phyloP scores from a whole-genome alignment of 352 stramenopile genomes.

The Stramenopiles sp. region DNA sequence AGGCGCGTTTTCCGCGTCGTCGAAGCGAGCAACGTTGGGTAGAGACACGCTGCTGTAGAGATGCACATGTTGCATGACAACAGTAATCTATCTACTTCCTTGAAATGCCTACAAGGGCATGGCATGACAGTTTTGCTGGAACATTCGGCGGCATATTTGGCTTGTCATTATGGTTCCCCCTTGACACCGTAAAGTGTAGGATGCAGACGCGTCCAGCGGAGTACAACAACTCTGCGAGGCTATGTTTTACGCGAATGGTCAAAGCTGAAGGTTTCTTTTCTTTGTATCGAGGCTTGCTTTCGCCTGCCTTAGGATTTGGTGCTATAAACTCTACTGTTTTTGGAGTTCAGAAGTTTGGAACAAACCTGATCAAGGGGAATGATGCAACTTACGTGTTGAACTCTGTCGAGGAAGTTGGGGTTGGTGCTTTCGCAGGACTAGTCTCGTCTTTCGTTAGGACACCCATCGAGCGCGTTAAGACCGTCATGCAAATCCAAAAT shows the following conservation, averaged over 20 bases:
- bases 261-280: not conserved
- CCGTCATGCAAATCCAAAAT: not conserved
- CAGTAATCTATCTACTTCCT: too few relatives aligned
- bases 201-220: not conserved
- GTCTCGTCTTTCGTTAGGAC: not conserved
- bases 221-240: not conserved
- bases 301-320: not conserved
- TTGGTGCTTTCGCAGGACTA: not conserved
- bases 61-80: too few relatives aligned
- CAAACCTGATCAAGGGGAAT: not conserved
- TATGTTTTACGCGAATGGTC: not conserved
- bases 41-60: too few relatives aligned
- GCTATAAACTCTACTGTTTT: not conserved
- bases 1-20: too few relatives aligned
- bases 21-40: too few relatives aligned
- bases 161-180: not conserved
- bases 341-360: not conserved
- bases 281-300: not conserved
- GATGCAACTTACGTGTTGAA: not conserved
- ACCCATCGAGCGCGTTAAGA: not conserved
- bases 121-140: not conserved
- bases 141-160: not conserved
- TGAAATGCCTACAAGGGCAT: not conserved
- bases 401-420: not conserved
- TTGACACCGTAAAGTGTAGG: not conserved